A percentile compares a stretch with the other conserved stretches of the same genome.
Evolutionary conservation across 768 basidiomycete genomes (phyloP).

Genomic region (Phylloporus sp.): DNA sequence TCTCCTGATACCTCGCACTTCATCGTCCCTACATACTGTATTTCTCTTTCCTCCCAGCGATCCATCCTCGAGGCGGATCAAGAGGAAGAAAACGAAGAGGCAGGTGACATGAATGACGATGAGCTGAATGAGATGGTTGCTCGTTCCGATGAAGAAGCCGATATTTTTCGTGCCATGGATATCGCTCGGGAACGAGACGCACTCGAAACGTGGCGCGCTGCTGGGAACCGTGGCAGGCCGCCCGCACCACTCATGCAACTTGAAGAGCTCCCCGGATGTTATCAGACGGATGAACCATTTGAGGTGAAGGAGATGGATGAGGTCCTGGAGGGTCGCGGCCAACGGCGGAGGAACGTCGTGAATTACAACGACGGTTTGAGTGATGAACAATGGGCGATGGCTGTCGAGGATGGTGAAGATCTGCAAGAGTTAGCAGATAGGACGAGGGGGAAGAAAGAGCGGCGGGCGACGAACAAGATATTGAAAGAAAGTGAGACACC

Average conservation of each 20-base stretch:
- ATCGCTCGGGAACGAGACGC: slow-evolving; percentile 66
- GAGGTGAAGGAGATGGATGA: slow-evolving; percentile 54
- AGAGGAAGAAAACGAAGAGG: slow-evolving; percentile 85
- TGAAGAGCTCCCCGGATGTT: slow-evolving; percentile 90
- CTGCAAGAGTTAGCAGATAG: slow-evolving; percentile 67
- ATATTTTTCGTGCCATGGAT: slow-evolving; percentile 80
- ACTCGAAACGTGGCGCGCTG: slow-evolving; percentile 60
- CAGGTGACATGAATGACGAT: slow-evolving; percentile 89
- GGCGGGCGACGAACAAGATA: slow-evolving; percentile 55
- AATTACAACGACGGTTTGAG: slow-evolving; percentile 91
- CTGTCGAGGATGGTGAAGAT: slow-evolving; percentile 79
- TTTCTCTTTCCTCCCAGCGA: slow-evolving; percentile 44
- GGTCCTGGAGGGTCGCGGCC: slow-evolving; percentile 71
- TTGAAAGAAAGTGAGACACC: slow-evolving; percentile 56
- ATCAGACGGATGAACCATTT: slow-evolving; percentile 80
- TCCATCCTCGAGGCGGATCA: slow-evolving; percentile 88
- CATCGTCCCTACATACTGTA: background rate
- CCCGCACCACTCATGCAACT: slow-evolving; percentile 75
- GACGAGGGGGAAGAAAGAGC: slow-evolving; percentile 58
- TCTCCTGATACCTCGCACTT: background rate
- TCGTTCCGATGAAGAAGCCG: slow-evolving; percentile 73
- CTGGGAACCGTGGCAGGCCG: slow-evolving; percentile 72
- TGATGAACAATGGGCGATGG: slow-evolving; percentile 91
- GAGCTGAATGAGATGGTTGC: slow-evolving; percentile 93
- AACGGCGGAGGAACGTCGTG: slow-evolving; percentile 76